Base-by-base conservation (phyloP, 2,329 filamentous ascomycete genomes). In the Leptographium procerum region DNA sequence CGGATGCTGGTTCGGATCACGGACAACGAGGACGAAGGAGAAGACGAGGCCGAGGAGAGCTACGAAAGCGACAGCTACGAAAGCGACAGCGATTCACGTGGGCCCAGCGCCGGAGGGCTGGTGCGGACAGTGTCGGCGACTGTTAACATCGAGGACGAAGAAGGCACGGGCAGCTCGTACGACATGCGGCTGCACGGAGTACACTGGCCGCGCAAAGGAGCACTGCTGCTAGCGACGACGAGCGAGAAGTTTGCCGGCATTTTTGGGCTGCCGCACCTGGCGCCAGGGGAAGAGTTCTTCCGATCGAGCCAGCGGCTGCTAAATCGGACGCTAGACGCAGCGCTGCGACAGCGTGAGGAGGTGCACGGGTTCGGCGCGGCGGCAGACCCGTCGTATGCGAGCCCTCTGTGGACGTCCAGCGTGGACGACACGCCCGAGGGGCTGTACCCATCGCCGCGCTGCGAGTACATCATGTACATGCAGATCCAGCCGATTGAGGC, bases 201-300 rank as follows among this genome's bases (percentile, higher is more conserved):
- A 4, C 92, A 97, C 73, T 95, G 91, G 77, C 85, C 87, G 43
- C 79, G 81, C n/a, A 82, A 87, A 62, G 94, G 94, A 1, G 82
- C 84, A 16, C 82, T 94, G 55, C 75, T 97, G 40, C 75, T 97
- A 68, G 89, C 87, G 1, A 96, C 92, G 0, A 92, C 91, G 53
- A 96, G 91, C 70, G 88, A 96, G 68, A 96, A 95, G 74, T 94
- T 94, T 67, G 84, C 87, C n/a, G 91, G 94, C 50, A 86, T 97
- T 58, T 95, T 95, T 69, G 88, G 86, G 2, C 75, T 97, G 52
- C 91, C 94, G 29, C 91, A 97, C 70, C 79, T 99, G 56, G 78
- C 88, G 0, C 80, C 89, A 0, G 71, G 75, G 24, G 68, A 74
- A 4, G 75, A 81, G 54, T 84, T 79, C 66, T 83, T 83, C 69